Evolutionary conservation across 768 basidiomycete species (phyloP), one percentile per base, ranked within the genome.

Genomic region (Lactarius psammicola): DNA sequence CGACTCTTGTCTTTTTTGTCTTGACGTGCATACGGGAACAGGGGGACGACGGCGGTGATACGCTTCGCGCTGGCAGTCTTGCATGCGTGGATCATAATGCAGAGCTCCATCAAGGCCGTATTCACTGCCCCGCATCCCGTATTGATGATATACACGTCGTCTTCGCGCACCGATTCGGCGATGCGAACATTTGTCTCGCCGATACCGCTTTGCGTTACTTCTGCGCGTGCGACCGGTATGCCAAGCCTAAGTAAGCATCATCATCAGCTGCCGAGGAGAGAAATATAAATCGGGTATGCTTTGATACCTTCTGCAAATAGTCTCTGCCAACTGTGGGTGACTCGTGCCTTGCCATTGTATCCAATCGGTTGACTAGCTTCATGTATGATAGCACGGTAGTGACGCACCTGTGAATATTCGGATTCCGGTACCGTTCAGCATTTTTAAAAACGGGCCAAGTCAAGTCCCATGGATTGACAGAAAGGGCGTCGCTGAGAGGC

Each of bases 1-100:
- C 96, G 84, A 72, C 94, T 96, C 80, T 98, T 98, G 84, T 99
- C 96, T 78, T 98, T 99, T 77, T 98, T 98, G 81, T 99, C 97
- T 77, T 98, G 97, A 64, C 97, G 82, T 10, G 97, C 87, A 77
- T 99, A 99, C 1, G 97, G 96, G 78, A 94, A 99, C 40, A 97
- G 85, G 49, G 97, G 97, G 64, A 98, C 85, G 68, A 99, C 95
- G n/a, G 96, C 97, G 7, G 97, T 99, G 74, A 99, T 98, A 67
- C 97, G 83, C 77, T 91, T 92, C 56, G 97, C 95, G 70, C 94
- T 96, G n/a, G 97, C 96, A 72, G 98, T 98, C 80, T 95, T 96
- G 87, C 96, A 97, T 11, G 97, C 95, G 75, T 98, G 95, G 73
- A 98, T 94, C 94, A 99, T 96, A 73, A 98, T 98, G 75, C 95